A percentile compares a stretch with the other conserved stretches of the same genome.
These are phyloP conservation scores for Kwoniella newhampshirensis DNA, from an alignment of 768 basidiomycete species.

Conservation along the genomic window DNA sequence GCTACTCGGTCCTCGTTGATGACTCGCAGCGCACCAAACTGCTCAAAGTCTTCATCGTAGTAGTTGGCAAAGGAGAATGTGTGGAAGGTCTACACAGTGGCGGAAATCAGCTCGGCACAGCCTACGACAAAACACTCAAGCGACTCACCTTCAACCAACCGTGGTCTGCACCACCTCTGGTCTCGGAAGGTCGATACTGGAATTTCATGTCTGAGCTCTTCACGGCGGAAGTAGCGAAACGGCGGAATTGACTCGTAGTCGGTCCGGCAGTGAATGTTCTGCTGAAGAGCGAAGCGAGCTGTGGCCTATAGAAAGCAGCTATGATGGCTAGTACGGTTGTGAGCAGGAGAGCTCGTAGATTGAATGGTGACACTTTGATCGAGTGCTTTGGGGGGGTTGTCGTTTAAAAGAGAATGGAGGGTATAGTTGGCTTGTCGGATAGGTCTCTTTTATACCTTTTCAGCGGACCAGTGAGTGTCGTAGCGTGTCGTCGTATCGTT, in stretches of 20 bases:
- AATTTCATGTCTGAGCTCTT: slow-evolving; percentile 28
- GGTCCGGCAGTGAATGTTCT: too few species aligned
- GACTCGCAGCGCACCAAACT: slow-evolving; percentile 75
- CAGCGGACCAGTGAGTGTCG: too few species aligned
- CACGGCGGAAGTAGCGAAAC: too few species aligned
- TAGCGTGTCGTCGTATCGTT: too few species aligned
- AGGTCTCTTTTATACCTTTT: too few species aligned
- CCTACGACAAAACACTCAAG: not conserved
- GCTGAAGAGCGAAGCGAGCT: too few species aligned
- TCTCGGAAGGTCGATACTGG: slow-evolving; percentile 60
- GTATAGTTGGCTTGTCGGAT: not conserved
- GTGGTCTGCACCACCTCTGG: slow-evolving; percentile 73
- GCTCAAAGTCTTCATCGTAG: slow-evolving; percentile 61
- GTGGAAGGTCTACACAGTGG: slow-evolving; percentile 36
- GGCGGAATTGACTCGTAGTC: too few species aligned
- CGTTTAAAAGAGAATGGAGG: not conserved
- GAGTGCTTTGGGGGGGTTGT: not conserved
- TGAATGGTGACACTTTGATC: not conserved
- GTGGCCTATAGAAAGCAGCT: too few species aligned
- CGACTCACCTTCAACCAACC: slow-evolving; percentile 83
- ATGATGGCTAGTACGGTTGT: not conserved
- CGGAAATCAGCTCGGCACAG: too few species aligned
- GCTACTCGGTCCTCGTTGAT: slow-evolving; percentile 68
- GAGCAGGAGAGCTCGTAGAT: not conserved
- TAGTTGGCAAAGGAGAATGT: slow-evolving; percentile 59